Base-by-base conservation (phyloP, 495 filamentous ascomycete genomes). In the Lasiosphaeria miniovina region DNA sequence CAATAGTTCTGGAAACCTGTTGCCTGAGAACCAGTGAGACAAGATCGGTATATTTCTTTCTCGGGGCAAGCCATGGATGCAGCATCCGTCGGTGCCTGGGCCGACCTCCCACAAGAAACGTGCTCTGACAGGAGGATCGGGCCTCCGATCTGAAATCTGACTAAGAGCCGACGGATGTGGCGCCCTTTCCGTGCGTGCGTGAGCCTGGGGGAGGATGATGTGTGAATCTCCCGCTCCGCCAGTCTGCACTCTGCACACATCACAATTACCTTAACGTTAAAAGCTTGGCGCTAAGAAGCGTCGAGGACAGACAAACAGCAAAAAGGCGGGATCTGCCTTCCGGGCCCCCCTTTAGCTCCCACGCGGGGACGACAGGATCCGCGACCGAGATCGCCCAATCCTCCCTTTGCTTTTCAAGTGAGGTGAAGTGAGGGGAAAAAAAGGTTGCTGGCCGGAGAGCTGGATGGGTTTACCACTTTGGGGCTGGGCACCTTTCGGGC, bases 291-390 rank as follows among this genome's bases (percentile, higher is more conserved):
- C 43, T 46, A 46, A n/a, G 1, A 24, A 24, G 24, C 24, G 2
- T 24, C 24, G 24, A 24, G 24, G 24, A 9, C 38, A 1, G 38
- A 8, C 38, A 41, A 3, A 24, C 24, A 24, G 24, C 24, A 41
- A 46, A 46, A 45, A 11, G 35, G 56, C 56, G 56, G 56, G 56
- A 59, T 52, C 35, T 52, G n/a, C 56, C 48, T 59, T 52, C 55
- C 55, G 55, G 55, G 46, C 53, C 40, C 36, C 54, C 54, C 41
- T 38, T 51, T 48, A 41, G 17, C 17, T 9, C 34, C 32, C 52
- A 55, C 8, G 41, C 52, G 58, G 58, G 17, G 49, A 45, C 45
- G 43, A 46, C 43, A 46, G 46, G 58, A 61, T 61, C 58, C 52
- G 52, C 58, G 52, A 45, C 36, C 58, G 10, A 46, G 58, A 49